Evolutionary conservation across 1,284 basidiomycete species (phyloP).

Genomic region (Melampsora americana): DNA sequence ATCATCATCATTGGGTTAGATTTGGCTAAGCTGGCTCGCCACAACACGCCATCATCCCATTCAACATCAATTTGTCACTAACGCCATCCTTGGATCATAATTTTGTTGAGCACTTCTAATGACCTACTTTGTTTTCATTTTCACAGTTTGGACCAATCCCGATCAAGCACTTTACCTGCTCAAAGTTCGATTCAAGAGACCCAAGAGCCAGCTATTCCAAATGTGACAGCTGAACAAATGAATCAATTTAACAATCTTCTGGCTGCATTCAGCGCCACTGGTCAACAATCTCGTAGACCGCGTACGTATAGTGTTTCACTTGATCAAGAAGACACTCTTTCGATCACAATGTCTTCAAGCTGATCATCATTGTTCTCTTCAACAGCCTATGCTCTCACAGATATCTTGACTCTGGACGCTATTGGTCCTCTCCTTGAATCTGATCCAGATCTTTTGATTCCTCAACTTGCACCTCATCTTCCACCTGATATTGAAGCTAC

Average conservation of each 20-base stretch:
- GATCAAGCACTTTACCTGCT: background rate
- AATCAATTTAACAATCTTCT: constrained; percentile 34
- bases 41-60: too few relatives aligned
- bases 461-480: constrained; percentile 45
- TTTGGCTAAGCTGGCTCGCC: too few relatives aligned
- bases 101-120: background rate
- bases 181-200: background rate
- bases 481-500: constrained; percentile 40
- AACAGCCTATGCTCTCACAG: constrained; percentile 15
- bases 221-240: constrained; percentile 27
- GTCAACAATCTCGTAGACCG: constrained; percentile 4
- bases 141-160: background rate
- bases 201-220: background rate
- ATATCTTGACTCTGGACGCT: constrained; percentile 20
- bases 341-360: too few relatives aligned
- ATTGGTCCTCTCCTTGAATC: constrained; percentile 20
- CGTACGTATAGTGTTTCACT: background rate
- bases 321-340: too few relatives aligned
- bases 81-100: background rate
- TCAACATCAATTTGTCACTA: background rate
- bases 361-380: background rate
- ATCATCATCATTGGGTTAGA: too few relatives aligned
- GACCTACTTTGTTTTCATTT: background rate
- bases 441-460: constrained; percentile 34
- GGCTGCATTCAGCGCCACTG: constrained; percentile 11